Evolutionary conservation across 2,329 filamentous ascomycete genomes (phyloP), one percentile per base, ranked within the genome.

Genomic region (Ophiostoma quercus): DNA sequence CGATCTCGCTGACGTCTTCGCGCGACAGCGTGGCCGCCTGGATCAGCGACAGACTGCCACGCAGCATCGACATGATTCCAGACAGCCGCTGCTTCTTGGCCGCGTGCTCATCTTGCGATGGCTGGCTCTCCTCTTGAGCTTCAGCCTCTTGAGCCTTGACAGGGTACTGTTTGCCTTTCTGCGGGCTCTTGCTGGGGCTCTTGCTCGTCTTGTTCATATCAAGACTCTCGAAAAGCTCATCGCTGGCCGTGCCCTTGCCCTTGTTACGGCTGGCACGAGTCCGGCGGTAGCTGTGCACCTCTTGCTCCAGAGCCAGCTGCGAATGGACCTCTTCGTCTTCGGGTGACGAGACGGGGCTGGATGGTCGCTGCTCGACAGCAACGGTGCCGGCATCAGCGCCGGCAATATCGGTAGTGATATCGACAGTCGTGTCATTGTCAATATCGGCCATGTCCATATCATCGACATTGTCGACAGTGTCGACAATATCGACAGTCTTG

Each of bases 1-100:
- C 92, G 73, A 95, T 84, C 76, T 89, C 84, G 71, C 88, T 84
- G 68, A 92, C 86, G 72, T 92, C 88, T 12, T 85, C 82, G 12
- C 86, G 83, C 19, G 87, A 87, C 60, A 96, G 79, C 19, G 85
- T 82, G 29, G 88, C 82, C 37, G 79, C 80, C 69, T 84, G 85
- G 71, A 93, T 81, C 73, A 87, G 84, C 25, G 83, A 81, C 32
- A 95, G 78, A 0, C 90, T 81, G 25, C 79, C 80, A 72, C 80
- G 82, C 62, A 90, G 82, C 51, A 83, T 81, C 71, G 78, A 78
- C 72, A 88, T 81, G 71, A 91, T 87, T 73, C 79, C 80, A 72
- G 80, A 77, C 75, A 73, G 82, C 77, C 34, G 80, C 77, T 54
- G 79, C 76, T 71, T 80, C 67, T 74, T 72, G n/a, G 67, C 66